Percentiles rank a stretch among this genome's conserved stretches.
Evolutionary conservation across 352 stramenopile genomes (phyloP).

Genomic region (Pythium rishiriense): DNA sequence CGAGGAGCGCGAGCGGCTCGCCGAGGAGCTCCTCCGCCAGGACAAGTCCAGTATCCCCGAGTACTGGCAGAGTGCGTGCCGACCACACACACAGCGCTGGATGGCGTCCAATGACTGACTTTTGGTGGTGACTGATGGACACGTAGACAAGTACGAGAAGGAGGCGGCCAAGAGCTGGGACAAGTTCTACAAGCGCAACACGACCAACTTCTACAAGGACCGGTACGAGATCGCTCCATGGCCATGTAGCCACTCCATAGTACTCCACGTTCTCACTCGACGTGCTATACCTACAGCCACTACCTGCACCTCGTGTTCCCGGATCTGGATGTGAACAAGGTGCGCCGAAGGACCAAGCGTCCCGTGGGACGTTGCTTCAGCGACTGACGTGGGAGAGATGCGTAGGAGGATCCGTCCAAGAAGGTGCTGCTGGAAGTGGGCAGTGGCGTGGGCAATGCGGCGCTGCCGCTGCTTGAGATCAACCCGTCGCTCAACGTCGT

Average conservation of each 20-base stretch:
- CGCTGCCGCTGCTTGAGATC: slow-evolving; percentile 93
- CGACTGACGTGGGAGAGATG: not conserved
- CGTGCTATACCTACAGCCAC: slow-evolving; percentile 42
- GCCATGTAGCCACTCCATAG: too few relatives aligned
- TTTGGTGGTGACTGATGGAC: too few relatives aligned
- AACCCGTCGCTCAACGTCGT: slow-evolving; percentile 86
- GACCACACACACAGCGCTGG: too few relatives aligned
- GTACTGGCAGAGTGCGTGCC: slow-evolving; percentile 80
- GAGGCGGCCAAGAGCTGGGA: slow-evolving; percentile 91
- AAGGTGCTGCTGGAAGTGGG: slow-evolving; percentile 92
- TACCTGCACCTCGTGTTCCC: slow-evolving; percentile 93
- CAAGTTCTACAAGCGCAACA: slow-evolving; percentile 93
- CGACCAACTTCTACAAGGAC: slow-evolving; percentile 96
- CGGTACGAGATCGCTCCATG: slow-evolving; percentile 27
- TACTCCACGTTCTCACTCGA: not conserved
- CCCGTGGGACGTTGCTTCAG: not conserved
- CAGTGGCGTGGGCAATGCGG: slow-evolving; percentile 94
- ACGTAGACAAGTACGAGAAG: slow-evolving; percentile 76
- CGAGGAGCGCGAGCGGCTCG: slow-evolving; percentile 71
- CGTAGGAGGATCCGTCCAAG: slow-evolving; percentile 35
- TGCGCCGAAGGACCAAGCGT: not conserved
- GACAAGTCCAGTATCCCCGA: slow-evolving; percentile 77
- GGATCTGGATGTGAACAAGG: slow-evolving; percentile 70
- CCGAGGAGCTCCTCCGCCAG: slow-evolving; percentile 60
- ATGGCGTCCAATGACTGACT: too few relatives aligned